phyloP scores from a whole-genome alignment of 192 early-diverging fungal species.

The Coemansia sp. region DNA sequence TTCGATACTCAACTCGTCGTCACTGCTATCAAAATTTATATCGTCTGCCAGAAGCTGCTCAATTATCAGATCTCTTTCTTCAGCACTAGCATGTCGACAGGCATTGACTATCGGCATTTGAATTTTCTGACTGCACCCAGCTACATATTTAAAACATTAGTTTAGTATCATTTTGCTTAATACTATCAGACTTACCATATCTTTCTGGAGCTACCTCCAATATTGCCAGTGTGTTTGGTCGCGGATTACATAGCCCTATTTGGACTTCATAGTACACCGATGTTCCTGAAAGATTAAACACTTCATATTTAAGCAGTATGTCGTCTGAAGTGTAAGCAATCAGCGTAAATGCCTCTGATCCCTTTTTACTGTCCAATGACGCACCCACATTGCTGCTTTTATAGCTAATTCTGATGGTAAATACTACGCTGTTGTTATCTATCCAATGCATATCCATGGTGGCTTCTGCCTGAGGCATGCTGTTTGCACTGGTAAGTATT shows the following conservation, averaged over 20 bases:
- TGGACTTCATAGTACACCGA: conserved; percentile 23
- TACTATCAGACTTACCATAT: conserved; percentile 20
- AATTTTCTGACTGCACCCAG: conserved; percentile 22
- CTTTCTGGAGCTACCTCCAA: conserved; percentile 32
- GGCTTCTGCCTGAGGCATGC: conserved; percentile 5
- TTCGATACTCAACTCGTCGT: too few relatives aligned
- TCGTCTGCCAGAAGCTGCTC: conserved; percentile 1
- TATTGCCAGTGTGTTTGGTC: conserved; percentile 11
- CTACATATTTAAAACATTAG: conserved; percentile 5
- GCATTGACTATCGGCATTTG: conserved; percentile 4
- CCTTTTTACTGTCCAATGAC: not conserved
- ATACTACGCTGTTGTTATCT: conserved; percentile 23
- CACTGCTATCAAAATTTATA: not conserved
- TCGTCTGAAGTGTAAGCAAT: conserved; percentile 27
- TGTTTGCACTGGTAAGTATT: conserved; percentile 21
- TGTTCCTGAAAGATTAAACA: conserved; percentile 6
- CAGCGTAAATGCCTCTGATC: conserved; percentile 9
- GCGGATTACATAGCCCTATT: conserved; percentile 35
- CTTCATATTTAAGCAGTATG: conserved; percentile 32
- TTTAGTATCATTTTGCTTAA: not conserved
- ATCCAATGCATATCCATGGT: conserved; percentile 21
- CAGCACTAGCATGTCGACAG: not conserved
- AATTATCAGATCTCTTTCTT: not conserved
- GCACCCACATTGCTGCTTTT: not conserved
- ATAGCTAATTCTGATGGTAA: conserved; percentile 14